Evolutionary conservation across 306 rosid species (phyloP), one percentile per base, ranked within the genome.

Genomic region (Trifolium pratense): DNA sequence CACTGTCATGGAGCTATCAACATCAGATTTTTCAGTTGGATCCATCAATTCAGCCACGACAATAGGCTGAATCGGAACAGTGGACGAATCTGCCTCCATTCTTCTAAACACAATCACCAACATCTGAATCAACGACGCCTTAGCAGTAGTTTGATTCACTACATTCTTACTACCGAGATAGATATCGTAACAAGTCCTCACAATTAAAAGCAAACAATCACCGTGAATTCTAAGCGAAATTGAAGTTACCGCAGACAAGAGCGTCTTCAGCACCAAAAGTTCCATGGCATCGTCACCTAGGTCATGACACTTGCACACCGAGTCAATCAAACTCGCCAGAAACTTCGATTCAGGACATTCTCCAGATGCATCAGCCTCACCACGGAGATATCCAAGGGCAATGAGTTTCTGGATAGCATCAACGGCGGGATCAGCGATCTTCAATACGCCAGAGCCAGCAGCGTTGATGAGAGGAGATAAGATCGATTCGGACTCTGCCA

Each of bases 1-100:
- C 90, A 83, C 83, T 3, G 97, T 88, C 92, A 89, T 86, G 1
- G 97, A 85, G 8, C 80, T 88, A 12, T 95, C 97, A 6, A 63
- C 89, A 12, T 95, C 97, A 0, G 96, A 79, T 78, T 92, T 92
- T 76, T 92, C 99, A 49, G 85, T 56, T 0, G 97, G 99, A 55
- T 88, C 97, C 99, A 95, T 92, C 79, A 92, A 59, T 61, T 91
- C 97, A 20, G 99, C 96, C 78, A 95, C 97, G n/a, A 95, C 99
- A 75, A 95, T 95, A 2, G 99, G 99, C 80, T 90, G 97, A 85
- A 95, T 75, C 5, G 99, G 99, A 45, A 92, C 96, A 0, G 99
- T 90, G 18, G 97, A 95, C 3, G 99, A 95, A 68, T 95, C 99
- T 0, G 99, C 99, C 85, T 95, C 99, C 99, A 95, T 95, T 69